These are phyloP conservation scores for Geosiphon pyriformis DNA, from an alignment of 192 early-diverging fungal species.

Conservation along the genomic window DNA sequence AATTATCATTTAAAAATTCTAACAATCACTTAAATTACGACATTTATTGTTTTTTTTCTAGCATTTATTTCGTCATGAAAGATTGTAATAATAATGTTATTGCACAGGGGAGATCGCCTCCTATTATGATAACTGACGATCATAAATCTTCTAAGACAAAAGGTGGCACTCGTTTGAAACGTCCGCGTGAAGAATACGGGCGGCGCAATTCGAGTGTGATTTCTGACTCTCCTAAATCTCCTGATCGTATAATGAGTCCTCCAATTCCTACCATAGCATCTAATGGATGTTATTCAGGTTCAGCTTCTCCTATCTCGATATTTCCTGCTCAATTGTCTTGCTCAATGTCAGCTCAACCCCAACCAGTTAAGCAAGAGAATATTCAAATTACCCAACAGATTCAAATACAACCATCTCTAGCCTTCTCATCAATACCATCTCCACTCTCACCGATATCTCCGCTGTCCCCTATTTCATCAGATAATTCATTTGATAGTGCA, in stretches of 20 bases:
- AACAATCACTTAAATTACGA: not conserved
- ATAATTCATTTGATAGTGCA: not conserved
- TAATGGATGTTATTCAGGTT: conserved; percentile 3
- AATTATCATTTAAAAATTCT: not conserved
- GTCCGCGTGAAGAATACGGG: conserved; percentile 31
- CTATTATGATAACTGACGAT: conserved; percentile 97
- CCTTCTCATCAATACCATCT: not conserved
- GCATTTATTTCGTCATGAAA: conserved; percentile 72
- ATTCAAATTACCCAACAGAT: not conserved
- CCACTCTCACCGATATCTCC: conserved; percentile 6
- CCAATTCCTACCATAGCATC: conserved; percentile 27
- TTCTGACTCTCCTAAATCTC: conserved; percentile 29
- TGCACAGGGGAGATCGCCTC: conserved; percentile 77
- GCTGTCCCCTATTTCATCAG: not conserved
- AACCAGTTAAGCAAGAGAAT: conserved; percentile 12
- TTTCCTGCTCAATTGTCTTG: not conserved
- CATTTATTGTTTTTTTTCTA: conserved; percentile 10
- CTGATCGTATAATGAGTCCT: conserved; percentile 29
- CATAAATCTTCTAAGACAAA: conserved; percentile 81
- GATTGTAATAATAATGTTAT: conserved; percentile 61
- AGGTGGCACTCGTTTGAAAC: conserved; percentile 2
- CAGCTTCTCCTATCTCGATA: not conserved
- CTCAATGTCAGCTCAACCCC: not conserved
- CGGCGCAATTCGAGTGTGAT: conserved; percentile 17
- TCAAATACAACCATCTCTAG: conserved; percentile 4